Conservation (phyloP, 140 eudicot species). For the Stevia rebaudiana region DNA sequence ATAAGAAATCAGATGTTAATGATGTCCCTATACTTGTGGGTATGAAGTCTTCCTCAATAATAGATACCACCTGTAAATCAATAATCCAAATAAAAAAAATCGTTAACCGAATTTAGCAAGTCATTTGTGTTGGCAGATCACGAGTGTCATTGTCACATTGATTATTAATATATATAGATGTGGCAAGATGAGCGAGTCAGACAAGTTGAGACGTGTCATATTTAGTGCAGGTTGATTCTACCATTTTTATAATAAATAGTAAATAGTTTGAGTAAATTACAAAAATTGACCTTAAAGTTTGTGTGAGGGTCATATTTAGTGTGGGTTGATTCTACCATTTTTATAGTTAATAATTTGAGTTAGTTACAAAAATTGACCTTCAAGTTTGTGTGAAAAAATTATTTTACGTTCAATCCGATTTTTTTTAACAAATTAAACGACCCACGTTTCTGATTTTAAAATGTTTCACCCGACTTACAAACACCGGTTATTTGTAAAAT, state of each 20-base stretch:
- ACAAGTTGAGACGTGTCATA: neutral
- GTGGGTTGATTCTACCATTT: no score
- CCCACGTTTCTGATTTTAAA: no score
- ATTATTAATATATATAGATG: neutral
- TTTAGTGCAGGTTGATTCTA: neutral
- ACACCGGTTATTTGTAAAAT: no score
- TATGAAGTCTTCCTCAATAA: conserved; percentile 59
- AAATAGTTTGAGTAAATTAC: no score
- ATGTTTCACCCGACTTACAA: no score
- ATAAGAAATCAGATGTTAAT: conserved; percentile 45
- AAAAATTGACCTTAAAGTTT: no score
- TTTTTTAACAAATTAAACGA: no score
- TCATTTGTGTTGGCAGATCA: neutral
- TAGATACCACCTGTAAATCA: conserved; percentile 47
- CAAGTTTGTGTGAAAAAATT: no score
- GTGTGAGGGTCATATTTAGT: no score
- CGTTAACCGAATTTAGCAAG: neutral
- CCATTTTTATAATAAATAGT: neutral
- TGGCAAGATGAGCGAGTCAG: neutral
- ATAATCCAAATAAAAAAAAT: neutral
- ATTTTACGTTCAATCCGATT: no score
- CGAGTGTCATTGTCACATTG: neutral
- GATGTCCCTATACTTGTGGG: conserved; percentile 64
- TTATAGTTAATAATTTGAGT: no score
- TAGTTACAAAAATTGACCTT: no score